Evolutionary conservation across 106 monocot species (phyloP).

Genomic region (Dioscorea dumetorum): DNA sequence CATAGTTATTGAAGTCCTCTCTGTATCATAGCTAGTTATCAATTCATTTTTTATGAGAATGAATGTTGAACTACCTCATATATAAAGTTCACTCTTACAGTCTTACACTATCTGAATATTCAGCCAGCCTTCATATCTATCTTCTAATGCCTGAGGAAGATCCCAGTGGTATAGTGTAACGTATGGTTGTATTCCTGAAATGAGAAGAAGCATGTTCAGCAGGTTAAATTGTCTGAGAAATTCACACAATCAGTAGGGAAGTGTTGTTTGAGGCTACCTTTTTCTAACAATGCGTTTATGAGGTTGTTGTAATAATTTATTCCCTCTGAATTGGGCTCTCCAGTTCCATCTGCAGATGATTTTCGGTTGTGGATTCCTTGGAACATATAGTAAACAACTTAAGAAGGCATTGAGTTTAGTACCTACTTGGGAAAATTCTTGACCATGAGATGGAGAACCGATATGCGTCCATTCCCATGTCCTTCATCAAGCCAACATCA

Average conservation of each 20-base stretch:
- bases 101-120: constrained; percentile 52
- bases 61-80: not conserved
- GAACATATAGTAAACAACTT: too few relatives aligned
- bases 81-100: not conserved
- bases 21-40: constrained; percentile 20
- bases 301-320: constrained; percentile 59
- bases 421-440: constrained; percentile 56
- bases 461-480: constrained; percentile 64
- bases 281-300: constrained; percentile 43
- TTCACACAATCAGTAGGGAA: not conserved
- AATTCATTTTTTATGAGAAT: not conserved
- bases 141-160: constrained; percentile 62
- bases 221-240: not conserved
- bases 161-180: constrained; percentile 74
- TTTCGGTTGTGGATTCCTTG: too few relatives aligned
- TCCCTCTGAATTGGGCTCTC: constrained; percentile 55
- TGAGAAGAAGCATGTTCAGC: not conserved
- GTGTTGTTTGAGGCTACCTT: constrained; percentile 26
- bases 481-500: constrained; percentile 61
- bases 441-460: constrained; percentile 72
- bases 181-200: constrained; percentile 61
- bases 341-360: constrained; percentile 47
- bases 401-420: not conserved
- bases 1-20: constrained; percentile 50
- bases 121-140: constrained; percentile 68